phyloP scores from a whole-genome alignment of 177 flowering plant species.

The Vitis hybrid region DNA sequence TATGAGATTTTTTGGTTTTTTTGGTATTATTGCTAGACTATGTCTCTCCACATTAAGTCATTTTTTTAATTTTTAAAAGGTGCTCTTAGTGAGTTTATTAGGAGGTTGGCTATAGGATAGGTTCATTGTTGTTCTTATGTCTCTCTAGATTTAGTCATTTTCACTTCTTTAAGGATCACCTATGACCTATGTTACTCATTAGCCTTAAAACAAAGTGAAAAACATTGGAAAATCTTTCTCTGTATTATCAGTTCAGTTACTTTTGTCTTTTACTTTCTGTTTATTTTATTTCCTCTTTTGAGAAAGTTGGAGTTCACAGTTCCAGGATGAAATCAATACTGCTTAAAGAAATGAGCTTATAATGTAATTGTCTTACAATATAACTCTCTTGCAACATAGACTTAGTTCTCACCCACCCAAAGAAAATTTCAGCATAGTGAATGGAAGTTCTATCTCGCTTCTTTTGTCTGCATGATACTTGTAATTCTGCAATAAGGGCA shows the following conservation, averaged over 20 bases:
- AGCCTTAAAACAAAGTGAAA: no score
- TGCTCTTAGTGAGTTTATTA: no score
- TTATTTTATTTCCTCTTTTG: background rate
- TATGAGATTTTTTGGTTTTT: no score
- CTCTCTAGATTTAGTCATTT: no score
- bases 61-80: no score
- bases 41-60: no score
- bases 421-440: background rate
- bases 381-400: background rate
- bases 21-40: no score
- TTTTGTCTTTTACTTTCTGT: background rate
- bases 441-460: slow-evolving; percentile 19
- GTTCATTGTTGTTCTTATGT: no score
- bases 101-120: no score
- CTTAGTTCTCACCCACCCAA: background rate
- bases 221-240: no score
- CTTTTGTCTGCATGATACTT: slow-evolving; percentile 27
- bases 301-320: background rate
- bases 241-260: background rate
- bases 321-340: background rate
- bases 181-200: no score
- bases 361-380: background rate
- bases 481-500: slow-evolving; percentile 36
- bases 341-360: background rate
- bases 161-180: no score